These are phyloP conservation scores for Tetrastigma voinierianum DNA, from an alignment of 164 flowering plant genomes.

Conservation along the genomic window DNA sequence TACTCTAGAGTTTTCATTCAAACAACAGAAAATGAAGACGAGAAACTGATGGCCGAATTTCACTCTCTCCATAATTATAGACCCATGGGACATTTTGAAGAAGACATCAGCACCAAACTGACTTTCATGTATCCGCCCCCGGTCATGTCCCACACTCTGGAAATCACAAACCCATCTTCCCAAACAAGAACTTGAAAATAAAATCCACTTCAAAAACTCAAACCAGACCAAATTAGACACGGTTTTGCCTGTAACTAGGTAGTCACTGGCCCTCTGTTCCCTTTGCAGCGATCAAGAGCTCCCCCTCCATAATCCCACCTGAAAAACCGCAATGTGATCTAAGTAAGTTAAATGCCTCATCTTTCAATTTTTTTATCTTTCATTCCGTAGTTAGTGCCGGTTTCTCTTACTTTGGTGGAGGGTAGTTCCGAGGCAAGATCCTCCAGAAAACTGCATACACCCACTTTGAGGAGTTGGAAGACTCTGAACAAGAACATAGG, in stretches of 20 bases:
- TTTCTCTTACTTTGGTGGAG: conserved; percentile 71
- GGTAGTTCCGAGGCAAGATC: conserved; percentile 71
- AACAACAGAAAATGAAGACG: background rate
- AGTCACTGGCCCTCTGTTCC: too few relatives aligned
- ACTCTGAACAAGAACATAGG: conserved; percentile 47
- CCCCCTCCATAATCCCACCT: conserved; percentile 83
- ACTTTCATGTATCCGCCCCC: conserved; percentile 40
- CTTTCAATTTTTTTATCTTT: background rate
- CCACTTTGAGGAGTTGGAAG: conserved; percentile 62
- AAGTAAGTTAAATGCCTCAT: background rate
- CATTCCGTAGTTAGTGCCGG: background rate
- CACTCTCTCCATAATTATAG: conserved; percentile 83
- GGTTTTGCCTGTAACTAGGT: too few relatives aligned
- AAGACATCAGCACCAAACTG: conserved; percentile 72
- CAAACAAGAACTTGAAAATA: conserved; percentile 65
- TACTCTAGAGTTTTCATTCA: background rate
- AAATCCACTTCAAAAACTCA: conserved; percentile 10
- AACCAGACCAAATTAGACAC: background rate
- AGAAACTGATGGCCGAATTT: conserved; percentile 5
- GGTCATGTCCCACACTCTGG: conserved; percentile 52
- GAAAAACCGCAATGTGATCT: conserved; percentile 25
- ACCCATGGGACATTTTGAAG: conserved; percentile 90
- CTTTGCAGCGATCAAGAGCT: conserved; percentile 66
- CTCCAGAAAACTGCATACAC: conserved; percentile 81
- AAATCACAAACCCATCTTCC: conserved; percentile 90